These are phyloP conservation scores for Chlorella sp. DNA, from an alignment of 139 green algal species.

Conservation along the genomic window DNA sequence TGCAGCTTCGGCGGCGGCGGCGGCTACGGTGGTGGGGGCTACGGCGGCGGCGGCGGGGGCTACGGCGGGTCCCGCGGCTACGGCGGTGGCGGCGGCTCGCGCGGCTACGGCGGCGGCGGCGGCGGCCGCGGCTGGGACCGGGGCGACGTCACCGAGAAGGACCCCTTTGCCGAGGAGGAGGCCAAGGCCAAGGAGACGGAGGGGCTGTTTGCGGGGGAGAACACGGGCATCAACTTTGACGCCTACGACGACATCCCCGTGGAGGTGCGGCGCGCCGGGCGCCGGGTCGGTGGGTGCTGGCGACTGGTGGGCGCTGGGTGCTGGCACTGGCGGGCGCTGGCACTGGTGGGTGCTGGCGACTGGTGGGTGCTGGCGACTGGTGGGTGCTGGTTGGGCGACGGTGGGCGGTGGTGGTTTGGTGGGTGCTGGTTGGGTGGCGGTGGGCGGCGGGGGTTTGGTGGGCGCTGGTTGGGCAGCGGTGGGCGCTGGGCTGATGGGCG, in stretches of 20 bases:
- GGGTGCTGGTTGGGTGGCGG: too few species aligned
- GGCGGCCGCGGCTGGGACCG: conserved; percentile 44
- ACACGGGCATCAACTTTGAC: conserved; percentile 98
- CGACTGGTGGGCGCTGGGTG: too few species aligned
- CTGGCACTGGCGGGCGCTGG: too few species aligned
- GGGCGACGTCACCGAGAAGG: conserved; percentile 37
- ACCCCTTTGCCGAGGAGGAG: conserved; percentile 57
- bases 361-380: too few species aligned
- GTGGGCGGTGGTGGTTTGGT: too few species aligned
- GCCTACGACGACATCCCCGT: conserved; percentile 99
- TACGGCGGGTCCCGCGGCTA: conserved; percentile 28
- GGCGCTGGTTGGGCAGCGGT: too few species aligned
- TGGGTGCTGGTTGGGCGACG: too few species aligned
- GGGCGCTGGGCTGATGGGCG: too few species aligned
- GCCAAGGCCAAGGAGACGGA: conserved; percentile 44
- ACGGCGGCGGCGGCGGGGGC: conserved; percentile 40
- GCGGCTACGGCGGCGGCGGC: conserved; percentile 44
- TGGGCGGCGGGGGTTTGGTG: too few species aligned
- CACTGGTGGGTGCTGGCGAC: too few species aligned
- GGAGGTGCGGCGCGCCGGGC: conserved; percentile 39
- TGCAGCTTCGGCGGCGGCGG: conserved; percentile 22
- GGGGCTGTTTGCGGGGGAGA: conserved; percentile 80
- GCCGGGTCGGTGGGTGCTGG: too few species aligned
- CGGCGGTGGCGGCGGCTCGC: conserved; percentile 23
- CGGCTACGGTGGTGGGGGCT: conserved; percentile 21